Conservation (phyloP, 768 basidiomycete genomes). For the Mycena filopes region DNA sequence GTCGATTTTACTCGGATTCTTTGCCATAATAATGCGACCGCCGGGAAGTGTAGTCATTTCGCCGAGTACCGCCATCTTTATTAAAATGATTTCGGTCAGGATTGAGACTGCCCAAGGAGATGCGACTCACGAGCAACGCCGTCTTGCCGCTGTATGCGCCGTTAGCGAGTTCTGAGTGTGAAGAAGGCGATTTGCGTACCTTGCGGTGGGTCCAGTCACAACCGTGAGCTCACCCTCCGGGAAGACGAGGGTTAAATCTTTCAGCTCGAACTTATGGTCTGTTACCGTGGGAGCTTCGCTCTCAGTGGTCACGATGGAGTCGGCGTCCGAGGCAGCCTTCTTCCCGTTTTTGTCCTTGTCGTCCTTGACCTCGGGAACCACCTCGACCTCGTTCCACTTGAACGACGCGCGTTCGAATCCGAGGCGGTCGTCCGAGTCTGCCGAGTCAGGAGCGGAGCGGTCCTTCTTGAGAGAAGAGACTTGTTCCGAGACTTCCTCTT, state of each 20-base stretch:
- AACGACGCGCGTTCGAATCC: slow-evolving; percentile 70
- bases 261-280: slow-evolving; percentile 72
- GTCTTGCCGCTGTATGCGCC: slow-evolving; percentile 73
- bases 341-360: slow-evolving; percentile 34
- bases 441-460: slow-evolving; percentile 33
- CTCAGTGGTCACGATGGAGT: slow-evolving; percentile 21
- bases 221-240: slow-evolving; percentile 78
- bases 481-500: slow-evolving; percentile 76
- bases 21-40: slow-evolving; percentile 72
- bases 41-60: slow-evolving; percentile 69
- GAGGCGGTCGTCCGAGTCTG: slow-evolving; percentile 54
- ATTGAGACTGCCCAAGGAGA: neutral
- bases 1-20: slow-evolving; percentile 66
- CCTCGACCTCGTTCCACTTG: slow-evolving; percentile 67
- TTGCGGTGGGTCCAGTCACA: slow-evolving; percentile 82
- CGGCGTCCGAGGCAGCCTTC: slow-evolving; percentile 17
- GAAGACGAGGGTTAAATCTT: slow-evolving; percentile 74
- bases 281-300: slow-evolving; percentile 37
- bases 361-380: slow-evolving; percentile 11
- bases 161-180: neutral
- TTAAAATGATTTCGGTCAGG: slow-evolving; percentile 38
- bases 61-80: slow-evolving; percentile 78
- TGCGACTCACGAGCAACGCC: slow-evolving; percentile 69
- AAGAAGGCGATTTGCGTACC: slow-evolving; percentile 10
- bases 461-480: slow-evolving; percentile 72